phyloP scores from a whole-genome alignment of 768 basidiomycete species.

The Hydnomerulius pinastri region DNA sequence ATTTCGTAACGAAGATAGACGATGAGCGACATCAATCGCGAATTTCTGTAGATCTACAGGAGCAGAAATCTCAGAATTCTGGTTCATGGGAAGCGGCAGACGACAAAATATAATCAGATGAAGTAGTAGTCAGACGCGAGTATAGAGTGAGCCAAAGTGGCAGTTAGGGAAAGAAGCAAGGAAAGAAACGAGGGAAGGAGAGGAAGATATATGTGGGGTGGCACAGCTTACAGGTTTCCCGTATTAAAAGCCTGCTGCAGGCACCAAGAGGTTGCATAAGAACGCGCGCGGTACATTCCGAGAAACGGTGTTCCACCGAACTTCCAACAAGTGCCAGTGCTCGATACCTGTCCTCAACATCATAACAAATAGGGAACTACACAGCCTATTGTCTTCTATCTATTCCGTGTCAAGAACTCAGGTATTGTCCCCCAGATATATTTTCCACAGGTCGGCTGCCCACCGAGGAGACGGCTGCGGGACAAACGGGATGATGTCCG shows the following conservation, averaged over 20 bases:
- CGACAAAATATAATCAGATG: conserved; percentile 14
- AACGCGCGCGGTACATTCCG: conserved; percentile 34
- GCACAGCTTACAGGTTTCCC: conserved; percentile 20
- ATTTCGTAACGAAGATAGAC: conserved; percentile 30
- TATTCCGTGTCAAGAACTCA: too few relatives aligned
- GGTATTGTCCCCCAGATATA: too few relatives aligned
- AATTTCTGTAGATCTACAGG: conserved; percentile 24
- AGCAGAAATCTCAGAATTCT: conserved; percentile 10
- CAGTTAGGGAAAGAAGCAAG: conserved; percentile 12
- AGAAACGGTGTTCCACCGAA: conserved; percentile 14
- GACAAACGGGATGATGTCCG: neutral
- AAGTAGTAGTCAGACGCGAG: neutral
- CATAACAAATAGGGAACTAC: too few relatives aligned
- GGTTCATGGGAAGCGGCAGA: conserved; percentile 17
- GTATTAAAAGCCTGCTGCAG: conserved; percentile 16
- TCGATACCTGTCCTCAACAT: neutral
- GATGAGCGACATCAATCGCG: conserved; percentile 29
- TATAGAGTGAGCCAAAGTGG: conserved; percentile 1
- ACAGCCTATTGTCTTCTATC: too few relatives aligned
- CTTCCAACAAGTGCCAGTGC: neutral
- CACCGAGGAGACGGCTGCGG: neutral
- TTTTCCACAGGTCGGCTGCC: too few relatives aligned
- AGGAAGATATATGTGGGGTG: conserved; percentile 29
- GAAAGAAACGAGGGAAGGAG: conserved; percentile 14
- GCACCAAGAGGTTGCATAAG: conserved; percentile 23